These are phyloP conservation scores for Trichosanthes truncata DNA, from an alignment of 306 rosid species.

Conservation along the genomic window DNA sequence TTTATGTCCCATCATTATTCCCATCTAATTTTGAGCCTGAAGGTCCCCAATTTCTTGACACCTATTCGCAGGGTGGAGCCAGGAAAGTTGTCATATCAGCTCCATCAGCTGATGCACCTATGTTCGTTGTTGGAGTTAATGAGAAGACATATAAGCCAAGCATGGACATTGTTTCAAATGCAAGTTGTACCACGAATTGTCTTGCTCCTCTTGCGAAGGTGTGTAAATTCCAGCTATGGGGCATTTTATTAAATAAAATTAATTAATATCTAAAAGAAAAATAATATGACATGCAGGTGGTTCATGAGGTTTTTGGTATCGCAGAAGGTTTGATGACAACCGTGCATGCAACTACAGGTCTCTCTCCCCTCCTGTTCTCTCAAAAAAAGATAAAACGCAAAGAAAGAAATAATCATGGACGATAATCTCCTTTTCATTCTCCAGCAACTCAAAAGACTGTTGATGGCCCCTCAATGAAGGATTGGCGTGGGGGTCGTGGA, in stretches of 20 bases:
- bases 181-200: slow-evolving; percentile 97
- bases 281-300: slow-evolving; percentile 14
- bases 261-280: not conserved
- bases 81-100: slow-evolving; percentile 95
- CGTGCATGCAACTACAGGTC: slow-evolving; percentile 98
- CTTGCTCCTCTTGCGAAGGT: slow-evolving; percentile 99
- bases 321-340: slow-evolving; percentile 97
- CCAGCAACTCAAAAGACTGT: slow-evolving; percentile 96
- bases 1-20: not conserved
- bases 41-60: slow-evolving; percentile 13
- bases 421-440: slow-evolving; percentile 4
- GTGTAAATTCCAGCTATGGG: not conserved
- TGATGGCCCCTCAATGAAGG: slow-evolving; percentile 98
- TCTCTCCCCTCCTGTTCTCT: not conserved
- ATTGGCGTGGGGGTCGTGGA: slow-evolving; percentile 99
- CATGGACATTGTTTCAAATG: slow-evolving; percentile 95
- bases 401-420: not conserved
- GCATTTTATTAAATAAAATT: not conserved
- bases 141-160: slow-evolving; percentile 60
- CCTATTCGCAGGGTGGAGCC: slow-evolving; percentile 71
- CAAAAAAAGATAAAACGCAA: not conserved
- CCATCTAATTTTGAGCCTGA: not conserved
- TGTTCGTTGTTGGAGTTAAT: slow-evolving; percentile 95
- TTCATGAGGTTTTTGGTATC: slow-evolving; percentile 89
- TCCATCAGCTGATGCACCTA: slow-evolving; percentile 98